Conservation (phyloP, 2,329 filamentous ascomycete genomes). For the Apiospora phragmitis region DNA sequence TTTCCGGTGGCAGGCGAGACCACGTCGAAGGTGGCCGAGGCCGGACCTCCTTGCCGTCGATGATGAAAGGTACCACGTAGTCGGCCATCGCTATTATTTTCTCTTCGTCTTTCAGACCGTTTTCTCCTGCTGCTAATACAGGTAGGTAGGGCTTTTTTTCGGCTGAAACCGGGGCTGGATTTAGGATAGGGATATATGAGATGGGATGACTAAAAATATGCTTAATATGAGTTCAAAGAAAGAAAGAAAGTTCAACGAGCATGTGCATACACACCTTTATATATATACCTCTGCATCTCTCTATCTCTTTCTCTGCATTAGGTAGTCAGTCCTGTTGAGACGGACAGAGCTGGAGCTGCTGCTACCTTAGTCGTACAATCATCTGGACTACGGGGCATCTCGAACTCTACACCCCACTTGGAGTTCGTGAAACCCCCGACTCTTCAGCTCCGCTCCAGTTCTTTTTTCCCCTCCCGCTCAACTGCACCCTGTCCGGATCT, state of each 20-base stretch:
- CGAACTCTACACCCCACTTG: background rate
- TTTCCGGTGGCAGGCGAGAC: constrained; percentile 53
- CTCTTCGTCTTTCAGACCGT: background rate
- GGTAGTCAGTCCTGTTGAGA: background rate
- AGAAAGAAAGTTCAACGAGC: background rate
- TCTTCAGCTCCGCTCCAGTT: background rate
- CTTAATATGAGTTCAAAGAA: background rate
- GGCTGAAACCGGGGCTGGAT: background rate
- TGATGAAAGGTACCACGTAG: constrained; percentile 41
- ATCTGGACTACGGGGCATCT: background rate
- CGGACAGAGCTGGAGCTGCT: background rate
- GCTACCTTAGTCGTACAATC: background rate
- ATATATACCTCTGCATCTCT: background rate
- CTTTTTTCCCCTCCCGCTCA: constrained; percentile 1
- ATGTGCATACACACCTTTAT: background rate
- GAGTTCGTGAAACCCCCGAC: constrained; percentile 2
- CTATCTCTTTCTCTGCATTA: too few species aligned
- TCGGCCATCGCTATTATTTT: constrained; percentile 21
- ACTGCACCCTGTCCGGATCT: background rate
- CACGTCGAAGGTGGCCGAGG: constrained; percentile 54
- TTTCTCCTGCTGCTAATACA: background rate
- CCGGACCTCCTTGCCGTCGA: constrained; percentile 45
- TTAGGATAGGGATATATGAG: background rate
- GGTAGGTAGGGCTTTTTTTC: background rate
- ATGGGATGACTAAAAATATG: background rate